These are phyloP conservation scores for Pythium brassicae DNA, from an alignment of 352 stramenopile species.

Conservation along the genomic window DNA sequence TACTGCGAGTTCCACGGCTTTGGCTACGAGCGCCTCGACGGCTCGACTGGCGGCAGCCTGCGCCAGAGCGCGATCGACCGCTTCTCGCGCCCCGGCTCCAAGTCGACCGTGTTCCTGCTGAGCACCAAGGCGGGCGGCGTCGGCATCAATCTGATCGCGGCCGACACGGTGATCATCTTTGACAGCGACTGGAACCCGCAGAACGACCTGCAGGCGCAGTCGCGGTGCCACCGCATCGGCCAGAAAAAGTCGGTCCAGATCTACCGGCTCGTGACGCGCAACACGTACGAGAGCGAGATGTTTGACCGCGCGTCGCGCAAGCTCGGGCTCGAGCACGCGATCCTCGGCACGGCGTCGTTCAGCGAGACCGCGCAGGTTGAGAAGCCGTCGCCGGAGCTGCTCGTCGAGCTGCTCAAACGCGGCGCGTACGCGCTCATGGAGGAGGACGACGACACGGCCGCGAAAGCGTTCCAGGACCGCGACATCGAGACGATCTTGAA, in stretches of 20 bases:
- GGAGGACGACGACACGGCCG: conserved; percentile 94
- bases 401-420: conserved; percentile 97
- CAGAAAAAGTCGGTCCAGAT: conserved; percentile 98
- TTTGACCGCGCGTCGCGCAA: conserved; percentile 98
- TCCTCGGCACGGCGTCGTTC: conserved; percentile 94
- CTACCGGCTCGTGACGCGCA: conserved; percentile 96
- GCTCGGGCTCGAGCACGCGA: conserved; percentile 97
- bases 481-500: conserved; percentile 97
- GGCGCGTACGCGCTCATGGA: conserved; percentile 98
- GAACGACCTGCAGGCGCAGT: conserved; percentile 85
- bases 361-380: conserved; percentile 87
- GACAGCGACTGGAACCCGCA: conserved; percentile 99
- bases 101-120: conserved; percentile 98
- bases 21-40: conserved; percentile 88
- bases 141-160: conserved; percentile 97
- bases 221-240: conserved; percentile 96
- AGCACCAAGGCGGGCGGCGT: conserved; percentile 98
- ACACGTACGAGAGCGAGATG: conserved; percentile 99
- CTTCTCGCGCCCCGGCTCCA: conserved; percentile 93
- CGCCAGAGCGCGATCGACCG: conserved; percentile 95
- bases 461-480: conserved; percentile 91
- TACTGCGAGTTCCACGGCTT: conserved; percentile 91
- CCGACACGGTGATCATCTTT: conserved; percentile 99
- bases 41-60: conserved; percentile 82
- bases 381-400: conserved; percentile 86